Evolutionary conservation across 768 basidiomycete genomes (phyloP).

Genomic region (Phallus indusiatus): DNA sequence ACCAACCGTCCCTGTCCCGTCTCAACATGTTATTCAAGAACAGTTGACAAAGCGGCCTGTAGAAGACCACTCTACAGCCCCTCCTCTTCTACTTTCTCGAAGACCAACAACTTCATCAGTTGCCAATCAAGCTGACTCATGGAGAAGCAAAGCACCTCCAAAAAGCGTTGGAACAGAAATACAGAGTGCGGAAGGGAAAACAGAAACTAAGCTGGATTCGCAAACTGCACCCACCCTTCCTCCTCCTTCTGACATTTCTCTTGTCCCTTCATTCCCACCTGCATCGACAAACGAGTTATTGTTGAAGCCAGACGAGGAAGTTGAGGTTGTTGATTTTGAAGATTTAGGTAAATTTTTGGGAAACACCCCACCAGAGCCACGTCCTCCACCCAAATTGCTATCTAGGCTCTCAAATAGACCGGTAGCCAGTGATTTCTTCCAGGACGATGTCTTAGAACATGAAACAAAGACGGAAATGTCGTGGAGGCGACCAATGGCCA

Average conservation of each 20-base stretch:
- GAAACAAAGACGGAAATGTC: slow-evolving; percentile 25
- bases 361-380: slow-evolving; percentile 19
- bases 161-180: background rate
- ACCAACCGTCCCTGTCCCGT: background rate
- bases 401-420: slow-evolving; percentile 21
- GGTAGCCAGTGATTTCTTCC: slow-evolving; percentile 66
- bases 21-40: background rate
- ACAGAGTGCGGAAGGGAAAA: background rate
- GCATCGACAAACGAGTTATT: slow-evolving; percentile 28
- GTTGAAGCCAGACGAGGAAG: slow-evolving; percentile 46
- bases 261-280: slow-evolving; percentile 24
- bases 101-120: slow-evolving; percentile 21
- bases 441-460: slow-evolving; percentile 25
- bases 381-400: background rate
- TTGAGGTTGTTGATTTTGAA: slow-evolving; percentile 75
- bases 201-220: background rate
- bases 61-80: background rate
- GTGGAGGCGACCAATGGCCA: slow-evolving; percentile 31
- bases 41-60: background rate
- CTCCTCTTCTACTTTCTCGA: slow-evolving; percentile 20
- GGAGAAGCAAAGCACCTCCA: slow-evolving; percentile 46
- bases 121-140: slow-evolving; percentile 44
- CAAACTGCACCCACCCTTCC: slow-evolving; percentile 12
- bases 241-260: slow-evolving; percentile 17
- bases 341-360: slow-evolving; percentile 67